These are phyloP conservation scores for Populus davidiana DNA, from an alignment of 345 rosid genomes.

Conservation along the genomic window DNA sequence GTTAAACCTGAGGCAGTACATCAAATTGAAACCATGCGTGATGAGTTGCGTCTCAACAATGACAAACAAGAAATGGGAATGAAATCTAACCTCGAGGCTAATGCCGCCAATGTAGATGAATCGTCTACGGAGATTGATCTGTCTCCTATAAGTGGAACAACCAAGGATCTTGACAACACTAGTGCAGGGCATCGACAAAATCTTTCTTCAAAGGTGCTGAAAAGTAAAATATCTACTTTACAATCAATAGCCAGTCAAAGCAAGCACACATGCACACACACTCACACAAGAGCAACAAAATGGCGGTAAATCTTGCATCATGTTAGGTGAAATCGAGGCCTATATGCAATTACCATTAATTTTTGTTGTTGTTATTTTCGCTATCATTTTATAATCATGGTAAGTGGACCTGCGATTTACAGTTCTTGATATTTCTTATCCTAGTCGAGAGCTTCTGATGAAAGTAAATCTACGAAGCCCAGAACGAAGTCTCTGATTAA, in stretches of 20 bases:
- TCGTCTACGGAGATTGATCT: constrained; percentile 11
- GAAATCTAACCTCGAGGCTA: constrained; percentile 14
- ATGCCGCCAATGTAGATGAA: constrained; percentile 16
- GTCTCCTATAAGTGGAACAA: constrained; percentile 10
- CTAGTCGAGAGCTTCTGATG: constrained; percentile 27
- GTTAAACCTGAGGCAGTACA: constrained; percentile 18
- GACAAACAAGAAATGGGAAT: constrained; percentile 18
- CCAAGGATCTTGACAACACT: constrained; percentile 11
- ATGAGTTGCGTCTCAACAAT: constrained; percentile 10
- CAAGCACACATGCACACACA: not conserved
- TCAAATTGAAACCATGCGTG: constrained; percentile 22
- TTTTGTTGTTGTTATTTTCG: not conserved
- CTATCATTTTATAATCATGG: not conserved
- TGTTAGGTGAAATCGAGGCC: not conserved
- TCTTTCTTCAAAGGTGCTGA: constrained; percentile 39
- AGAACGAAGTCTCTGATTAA: constrained; percentile 31
- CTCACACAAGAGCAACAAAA: not conserved
- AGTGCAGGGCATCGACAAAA: constrained; percentile 11
- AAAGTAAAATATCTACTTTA: not conserved
- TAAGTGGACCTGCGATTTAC: not conserved
- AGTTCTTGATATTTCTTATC: constrained; percentile 1
- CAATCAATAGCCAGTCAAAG: not conserved
- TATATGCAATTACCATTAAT: not conserved
- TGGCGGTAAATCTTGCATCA: not conserved
- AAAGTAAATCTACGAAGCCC: constrained; percentile 14